These are phyloP conservation scores for Coniochaeta sp. DNA, from an alignment of 2,329 filamentous ascomycete species.

Conservation along the genomic window DNA sequence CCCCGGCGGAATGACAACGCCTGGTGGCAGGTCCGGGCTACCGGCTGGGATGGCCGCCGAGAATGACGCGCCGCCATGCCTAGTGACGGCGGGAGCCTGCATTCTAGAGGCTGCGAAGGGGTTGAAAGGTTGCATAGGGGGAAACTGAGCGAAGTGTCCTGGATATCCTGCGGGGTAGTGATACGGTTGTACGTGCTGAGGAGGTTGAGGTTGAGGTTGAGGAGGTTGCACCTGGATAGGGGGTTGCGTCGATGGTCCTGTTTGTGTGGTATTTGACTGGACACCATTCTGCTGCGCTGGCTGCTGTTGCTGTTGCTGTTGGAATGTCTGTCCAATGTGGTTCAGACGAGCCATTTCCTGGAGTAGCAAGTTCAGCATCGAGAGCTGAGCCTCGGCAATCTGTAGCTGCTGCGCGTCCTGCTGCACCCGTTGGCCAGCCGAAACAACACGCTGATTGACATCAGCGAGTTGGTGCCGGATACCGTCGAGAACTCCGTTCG, in stretches of 20 bases:
- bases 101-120: constrained; percentile 10
- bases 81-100: constrained; percentile 25
- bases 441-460: constrained; percentile 55
- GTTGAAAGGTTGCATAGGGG: constrained; percentile 4
- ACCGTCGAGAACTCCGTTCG: constrained; percentile 20
- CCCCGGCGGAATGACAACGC: constrained; percentile 55
- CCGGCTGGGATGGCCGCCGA: constrained; percentile 49
- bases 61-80: constrained; percentile 38
- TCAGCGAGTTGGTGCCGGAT: constrained; percentile 55
- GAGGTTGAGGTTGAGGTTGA: neutral
- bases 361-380: constrained; percentile 59
- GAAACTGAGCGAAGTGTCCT: neutral
- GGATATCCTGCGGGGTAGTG: neutral
- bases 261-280: constrained; percentile 13
- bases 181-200: neutral
- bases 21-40: constrained; percentile 53
- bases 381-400: constrained; percentile 58
- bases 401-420: constrained; percentile 59
- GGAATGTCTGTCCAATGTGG: constrained; percentile 17
- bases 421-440: constrained; percentile 54
- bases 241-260: constrained; percentile 4
- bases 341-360: constrained; percentile 61
- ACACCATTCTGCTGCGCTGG: constrained; percentile 11
- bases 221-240: constrained; percentile 3
- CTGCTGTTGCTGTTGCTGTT: constrained; percentile 26